Evolutionary conservation across 2,329 filamentous ascomycete genomes (phyloP).

Genomic region (Davidsoniella neocaledoniae): DNA sequence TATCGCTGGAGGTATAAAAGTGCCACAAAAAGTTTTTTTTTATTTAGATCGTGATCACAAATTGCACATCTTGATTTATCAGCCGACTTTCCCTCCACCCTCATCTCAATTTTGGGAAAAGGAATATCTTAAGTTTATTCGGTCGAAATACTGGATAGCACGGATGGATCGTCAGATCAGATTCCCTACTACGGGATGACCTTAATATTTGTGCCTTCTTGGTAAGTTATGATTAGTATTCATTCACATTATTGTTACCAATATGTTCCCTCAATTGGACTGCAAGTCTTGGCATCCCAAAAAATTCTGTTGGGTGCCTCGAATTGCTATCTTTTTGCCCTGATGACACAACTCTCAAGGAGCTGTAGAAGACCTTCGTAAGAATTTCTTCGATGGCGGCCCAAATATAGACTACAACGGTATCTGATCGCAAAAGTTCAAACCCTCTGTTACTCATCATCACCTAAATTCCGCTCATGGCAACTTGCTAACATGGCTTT

Average conservation of each 20-base stretch:
- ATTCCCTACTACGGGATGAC: slow-evolving; percentile 11
- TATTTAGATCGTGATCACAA: too few relatives aligned
- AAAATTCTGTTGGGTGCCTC: too few relatives aligned
- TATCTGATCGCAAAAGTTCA: slow-evolving; percentile 49
- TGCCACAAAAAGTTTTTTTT: too few relatives aligned
- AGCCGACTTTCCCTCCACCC: too few relatives aligned
- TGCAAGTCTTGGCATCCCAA: too few relatives aligned
- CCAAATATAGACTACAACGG: slow-evolving; percentile 79
- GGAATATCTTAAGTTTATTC: slow-evolving; percentile 1
- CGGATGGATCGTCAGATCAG: slow-evolving; percentile 8
- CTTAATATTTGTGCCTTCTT: background rate
- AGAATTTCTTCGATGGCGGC: slow-evolving; percentile 13
- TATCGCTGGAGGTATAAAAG: background rate
- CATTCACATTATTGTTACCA: background rate
- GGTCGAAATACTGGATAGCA: slow-evolving; percentile 6
- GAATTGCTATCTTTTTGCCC: slow-evolving; percentile 15
- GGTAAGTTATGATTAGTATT: slow-evolving; percentile 1
- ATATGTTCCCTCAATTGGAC: background rate
- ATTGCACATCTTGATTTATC: too few relatives aligned
- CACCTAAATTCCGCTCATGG: background rate
- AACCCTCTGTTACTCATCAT: slow-evolving; percentile 18
- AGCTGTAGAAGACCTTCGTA: slow-evolving; percentile 13
- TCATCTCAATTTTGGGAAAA: too few relatives aligned
- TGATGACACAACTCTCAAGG: slow-evolving; percentile 41
- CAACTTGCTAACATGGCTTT: background rate